Evolutionary conservation across 164 flowering plant species (phyloP), one percentile per base, ranked within the genome.

Genomic region (Warburgia ugandensis): DNA sequence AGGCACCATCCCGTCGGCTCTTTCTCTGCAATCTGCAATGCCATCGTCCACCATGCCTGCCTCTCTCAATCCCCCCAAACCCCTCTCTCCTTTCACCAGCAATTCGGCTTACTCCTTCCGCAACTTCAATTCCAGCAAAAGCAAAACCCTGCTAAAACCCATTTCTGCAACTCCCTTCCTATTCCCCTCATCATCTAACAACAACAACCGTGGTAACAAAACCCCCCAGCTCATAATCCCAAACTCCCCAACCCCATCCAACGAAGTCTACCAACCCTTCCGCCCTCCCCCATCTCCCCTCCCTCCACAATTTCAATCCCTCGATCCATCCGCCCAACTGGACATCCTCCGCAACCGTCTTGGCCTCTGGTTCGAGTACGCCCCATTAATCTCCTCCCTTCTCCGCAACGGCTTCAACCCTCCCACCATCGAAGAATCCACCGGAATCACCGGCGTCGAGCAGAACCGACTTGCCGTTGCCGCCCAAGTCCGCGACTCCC

Each of bases 341-440:
- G 80, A 75, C 6, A 50, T 75, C 67, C 84, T 91, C 33, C 25
- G 74, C 50, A 72, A 83, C 62, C 87, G 97, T 35, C 76, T 82
- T 41, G 97, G 95, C 64, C 73, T 66, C 57, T 86, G 94, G 97
- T 76, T 50, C 64, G 92, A 91, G 29, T 81, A 78, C 67, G 96
- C 96, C 45, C 87, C 92, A 0, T 71, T 86, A 31, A 79, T 91
- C 62, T 48, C 87, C 21, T 39, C 83, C 45, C 77, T 91, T 13
- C 43, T 62, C 42, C 62, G 53, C 32, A 69, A 64, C 4, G 94
- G 96, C 32, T 81, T 84, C 78, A 26, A 75, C 6, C 75, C 85
- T 27, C 56, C 94, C 33, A 39, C 76, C 43, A 54, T 91, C 32
- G 97, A 91, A 40, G 92, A 91, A 41, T n/a, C 52, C 65, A 91